Evolutionary conservation across 2,329 filamentous ascomycete species (phyloP).

Genomic region (Fusarium buxicola): DNA sequence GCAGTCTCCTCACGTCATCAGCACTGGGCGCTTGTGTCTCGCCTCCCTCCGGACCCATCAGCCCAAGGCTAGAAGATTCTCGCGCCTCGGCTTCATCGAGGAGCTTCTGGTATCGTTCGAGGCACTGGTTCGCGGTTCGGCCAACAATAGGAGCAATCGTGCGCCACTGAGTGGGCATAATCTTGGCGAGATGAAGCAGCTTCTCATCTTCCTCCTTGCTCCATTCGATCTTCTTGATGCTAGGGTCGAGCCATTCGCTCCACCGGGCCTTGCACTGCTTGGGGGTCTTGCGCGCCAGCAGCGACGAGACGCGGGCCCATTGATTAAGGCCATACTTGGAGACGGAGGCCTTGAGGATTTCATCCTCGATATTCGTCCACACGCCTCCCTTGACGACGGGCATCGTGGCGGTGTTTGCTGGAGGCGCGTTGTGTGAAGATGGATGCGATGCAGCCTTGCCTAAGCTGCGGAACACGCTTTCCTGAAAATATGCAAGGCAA

Average conservation of each 20-base stretch:
- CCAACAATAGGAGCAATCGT: conserved; percentile 98
- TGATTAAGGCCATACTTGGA: conserved; percentile 97
- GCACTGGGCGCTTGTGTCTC: conserved; percentile 90
- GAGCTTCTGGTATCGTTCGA: conserved; percentile 96
- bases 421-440: conserved; percentile 31
- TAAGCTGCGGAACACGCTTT: conserved; percentile 42
- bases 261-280: conserved; percentile 99
- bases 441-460: conserved; percentile 36
- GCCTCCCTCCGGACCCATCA: conserved; percentile 86
- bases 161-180: conserved; percentile 99
- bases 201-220: conserved; percentile 99
- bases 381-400: conserved; percentile 80
- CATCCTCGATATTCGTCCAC: conserved; percentile 86
- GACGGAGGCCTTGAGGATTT: conserved; percentile 95
- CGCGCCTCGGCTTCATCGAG: conserved; percentile 94
- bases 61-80: conserved; percentile 84
- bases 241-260: conserved; percentile 98
- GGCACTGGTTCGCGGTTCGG: conserved; percentile 94
- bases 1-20: conserved; percentile 88
- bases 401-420: conserved; percentile 59
- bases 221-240: conserved; percentile 99
- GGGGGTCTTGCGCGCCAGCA: conserved; percentile 95
- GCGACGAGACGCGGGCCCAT: conserved; percentile 97
- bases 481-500: conserved; percentile 47
- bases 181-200: conserved; percentile 92